phyloP scores from a whole-genome alignment of 2,329 filamentous ascomycete genomes.

The Sclerotinia nivalis region DNA sequence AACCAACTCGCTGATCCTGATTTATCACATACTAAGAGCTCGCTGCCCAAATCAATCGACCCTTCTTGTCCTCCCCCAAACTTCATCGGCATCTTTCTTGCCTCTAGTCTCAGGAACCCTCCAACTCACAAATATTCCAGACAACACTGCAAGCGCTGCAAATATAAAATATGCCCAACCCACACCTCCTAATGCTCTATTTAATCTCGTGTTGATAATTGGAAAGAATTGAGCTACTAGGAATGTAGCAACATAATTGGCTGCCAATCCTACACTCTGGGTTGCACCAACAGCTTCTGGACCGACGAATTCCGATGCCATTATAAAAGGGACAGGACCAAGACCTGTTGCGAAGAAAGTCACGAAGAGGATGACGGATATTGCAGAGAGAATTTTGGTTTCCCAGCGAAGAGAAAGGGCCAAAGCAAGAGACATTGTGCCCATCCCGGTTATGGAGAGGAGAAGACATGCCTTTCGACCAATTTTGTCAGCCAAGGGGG shows the following conservation, averaged over 20 bases:
- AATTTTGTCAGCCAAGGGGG: conserved; percentile 82
- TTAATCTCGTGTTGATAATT: conserved; percentile 74
- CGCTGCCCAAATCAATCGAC: conserved; percentile 30
- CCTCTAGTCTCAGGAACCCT: conserved; percentile 87
- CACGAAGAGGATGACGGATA: conserved; percentile 83
- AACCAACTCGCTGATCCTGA: not conserved
- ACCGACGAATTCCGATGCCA: conserved; percentile 86
- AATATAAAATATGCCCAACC: conserved; percentile 95
- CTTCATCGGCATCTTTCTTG: conserved; percentile 80
- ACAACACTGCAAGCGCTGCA: conserved; percentile 67
- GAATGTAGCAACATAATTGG: conserved; percentile 90
- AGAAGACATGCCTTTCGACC: conserved; percentile 86
- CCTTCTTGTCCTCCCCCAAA: conserved; percentile 72
- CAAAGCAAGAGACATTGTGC: conserved; percentile 71
- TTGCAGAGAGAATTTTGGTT: conserved; percentile 72
- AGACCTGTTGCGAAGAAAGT: conserved; percentile 87
- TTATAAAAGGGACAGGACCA: conserved; percentile 91
- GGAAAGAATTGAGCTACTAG: conserved; percentile 95
- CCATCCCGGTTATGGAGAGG: conserved; percentile 81
- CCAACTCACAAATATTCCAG: conserved; percentile 69
- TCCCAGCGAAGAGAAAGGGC: conserved; percentile 77
- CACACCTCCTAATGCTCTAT: conserved; percentile 60
- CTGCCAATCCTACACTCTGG: conserved; percentile 82
- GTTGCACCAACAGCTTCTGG: conserved; percentile 89
- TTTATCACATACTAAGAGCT: not conserved